These are phyloP conservation scores for Trichoderma endophyticum DNA, from an alignment of 2,329 filamentous ascomycete genomes.

Conservation along the genomic window DNA sequence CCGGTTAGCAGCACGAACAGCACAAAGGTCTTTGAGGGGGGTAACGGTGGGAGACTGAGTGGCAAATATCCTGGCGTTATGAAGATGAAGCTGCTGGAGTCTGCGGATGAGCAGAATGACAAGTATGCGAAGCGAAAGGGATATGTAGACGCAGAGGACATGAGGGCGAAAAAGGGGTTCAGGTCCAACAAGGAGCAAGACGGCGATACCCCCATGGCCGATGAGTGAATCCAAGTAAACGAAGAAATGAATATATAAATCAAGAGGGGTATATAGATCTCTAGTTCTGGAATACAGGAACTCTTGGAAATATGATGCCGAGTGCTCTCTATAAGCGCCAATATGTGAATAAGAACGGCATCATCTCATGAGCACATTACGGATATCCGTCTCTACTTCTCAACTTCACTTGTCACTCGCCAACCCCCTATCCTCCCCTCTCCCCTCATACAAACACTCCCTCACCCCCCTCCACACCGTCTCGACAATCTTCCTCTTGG, in stretches of 20 bases:
- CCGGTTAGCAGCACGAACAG: conserved; percentile 25
- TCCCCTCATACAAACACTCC: conserved; percentile 69
- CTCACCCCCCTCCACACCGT: conserved; percentile 85
- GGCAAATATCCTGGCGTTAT: conserved; percentile 57
- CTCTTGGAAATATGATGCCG: background rate
- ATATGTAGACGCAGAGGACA: conserved; percentile 50
- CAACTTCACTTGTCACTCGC: conserved; percentile 9
- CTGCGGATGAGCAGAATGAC: conserved; percentile 56
- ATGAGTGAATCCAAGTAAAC: background rate
- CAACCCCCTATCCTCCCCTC: conserved; percentile 32
- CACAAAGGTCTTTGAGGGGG: conserved; percentile 52
- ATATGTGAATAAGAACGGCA: background rate
- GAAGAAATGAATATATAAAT: background rate
- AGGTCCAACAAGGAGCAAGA: conserved; percentile 31
- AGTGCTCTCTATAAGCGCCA: background rate
- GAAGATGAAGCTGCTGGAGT: conserved; percentile 47
- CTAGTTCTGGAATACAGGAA: background rate
- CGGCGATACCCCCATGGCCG: conserved; percentile 1
- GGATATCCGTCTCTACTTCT: no score
- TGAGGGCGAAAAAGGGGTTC: conserved; percentile 35
- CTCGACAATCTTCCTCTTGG: conserved; percentile 71
- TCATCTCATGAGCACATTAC: background rate
- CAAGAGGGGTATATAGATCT: background rate
- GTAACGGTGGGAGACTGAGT: conserved; percentile 46
- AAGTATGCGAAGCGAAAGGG: conserved; percentile 61